phyloP scores from a whole-genome alignment of 2,329 filamentous ascomycete genomes.

The Helminthosporium solani region DNA sequence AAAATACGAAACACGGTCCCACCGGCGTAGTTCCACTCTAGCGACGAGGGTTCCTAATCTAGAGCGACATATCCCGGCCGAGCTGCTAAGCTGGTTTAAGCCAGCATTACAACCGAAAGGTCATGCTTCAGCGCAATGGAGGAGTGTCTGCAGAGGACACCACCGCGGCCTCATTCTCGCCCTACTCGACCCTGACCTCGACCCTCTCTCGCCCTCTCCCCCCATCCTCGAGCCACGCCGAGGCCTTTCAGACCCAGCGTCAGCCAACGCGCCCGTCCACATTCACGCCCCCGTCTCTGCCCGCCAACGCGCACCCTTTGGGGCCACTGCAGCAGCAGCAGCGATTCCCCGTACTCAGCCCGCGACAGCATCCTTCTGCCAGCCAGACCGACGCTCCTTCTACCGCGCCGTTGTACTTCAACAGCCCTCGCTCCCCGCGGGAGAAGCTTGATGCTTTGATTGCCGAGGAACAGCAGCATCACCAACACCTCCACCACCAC shows the following conservation, averaged over 20 bases:
- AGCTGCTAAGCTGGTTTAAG: slow-evolving; percentile 33
- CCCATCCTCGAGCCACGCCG: slow-evolving; percentile 27
- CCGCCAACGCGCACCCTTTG: slow-evolving; percentile 12
- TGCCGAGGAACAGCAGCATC: slow-evolving; percentile 35
- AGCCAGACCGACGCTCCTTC: slow-evolving; percentile 15
- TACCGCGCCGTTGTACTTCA: slow-evolving; percentile 11
- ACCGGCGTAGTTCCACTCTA: slow-evolving; percentile 16
- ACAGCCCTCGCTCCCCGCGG: slow-evolving; percentile 39
- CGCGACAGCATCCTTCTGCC: slow-evolving; percentile 23
- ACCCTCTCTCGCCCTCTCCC: slow-evolving; percentile 8
- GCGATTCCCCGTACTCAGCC: slow-evolving; percentile 30
- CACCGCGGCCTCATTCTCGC: slow-evolving; percentile 5
- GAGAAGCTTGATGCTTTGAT: slow-evolving; percentile 43
- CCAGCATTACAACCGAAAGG: slow-evolving; percentile 29
- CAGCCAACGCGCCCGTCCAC: slow-evolving; percentile 27
- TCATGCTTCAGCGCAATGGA: slow-evolving; percentile 30
- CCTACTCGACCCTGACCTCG: slow-evolving; percentile 6
- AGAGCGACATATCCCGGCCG: slow-evolving; percentile 16
- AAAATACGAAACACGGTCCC: slow-evolving; percentile 20
- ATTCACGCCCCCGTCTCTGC: slow-evolving; percentile 16
- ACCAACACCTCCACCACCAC: no score
- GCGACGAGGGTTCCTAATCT: slow-evolving; percentile 11
- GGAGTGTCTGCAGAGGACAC: slow-evolving; percentile 11
- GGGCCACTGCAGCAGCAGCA: slow-evolving; percentile 9
- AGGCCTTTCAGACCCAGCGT: slow-evolving; percentile 34